A percentile compares a stretch with the other conserved stretches of the same genome.
Evolutionary conservation across 805 yeast species (phyloP).

Genomic region (Komagataella ulmi): DNA sequence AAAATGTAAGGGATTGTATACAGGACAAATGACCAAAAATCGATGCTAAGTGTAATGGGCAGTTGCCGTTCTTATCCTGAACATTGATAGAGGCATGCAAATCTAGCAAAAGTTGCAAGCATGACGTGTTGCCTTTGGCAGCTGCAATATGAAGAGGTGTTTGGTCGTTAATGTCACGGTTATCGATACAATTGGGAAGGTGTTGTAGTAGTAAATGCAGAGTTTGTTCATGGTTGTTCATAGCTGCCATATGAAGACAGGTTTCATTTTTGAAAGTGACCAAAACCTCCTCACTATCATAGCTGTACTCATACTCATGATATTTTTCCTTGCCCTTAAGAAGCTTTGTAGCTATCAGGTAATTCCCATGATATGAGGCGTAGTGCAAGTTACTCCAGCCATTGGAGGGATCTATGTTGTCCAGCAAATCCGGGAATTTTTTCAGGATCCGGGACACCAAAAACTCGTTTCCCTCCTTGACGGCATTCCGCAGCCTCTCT

Average conservation of each 20-base stretch:
- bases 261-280: conserved; percentile 44
- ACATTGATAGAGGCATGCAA: conserved; percentile 68
- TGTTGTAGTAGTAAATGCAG: conserved; percentile 62
- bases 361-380: conserved; percentile 63
- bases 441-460: conserved; percentile 54
- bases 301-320: neutral
- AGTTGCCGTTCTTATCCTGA: conserved; percentile 63
- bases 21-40: conserved; percentile 53
- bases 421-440: conserved; percentile 55
- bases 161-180: conserved; percentile 29
- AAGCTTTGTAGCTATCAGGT: conserved; percentile 11
- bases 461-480: conserved; percentile 45
- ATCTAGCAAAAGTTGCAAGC: conserved; percentile 50
- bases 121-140: conserved; percentile 42
- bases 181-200: conserved; percentile 38
- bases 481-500: conserved; percentile 53
- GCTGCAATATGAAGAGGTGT: conserved; percentile 67
- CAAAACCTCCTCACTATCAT: conserved; percentile 18
- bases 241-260: conserved; percentile 58
- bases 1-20: conserved; percentile 33
- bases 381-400: conserved; percentile 84
- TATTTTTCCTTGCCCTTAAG: neutral
- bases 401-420: conserved; percentile 51
- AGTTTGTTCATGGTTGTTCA: conserved; percentile 43
- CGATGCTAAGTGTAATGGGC: conserved; percentile 77